Base-by-base conservation (phyloP, 805 yeast genomes). In the Yamadazyma olivae region DNA sequence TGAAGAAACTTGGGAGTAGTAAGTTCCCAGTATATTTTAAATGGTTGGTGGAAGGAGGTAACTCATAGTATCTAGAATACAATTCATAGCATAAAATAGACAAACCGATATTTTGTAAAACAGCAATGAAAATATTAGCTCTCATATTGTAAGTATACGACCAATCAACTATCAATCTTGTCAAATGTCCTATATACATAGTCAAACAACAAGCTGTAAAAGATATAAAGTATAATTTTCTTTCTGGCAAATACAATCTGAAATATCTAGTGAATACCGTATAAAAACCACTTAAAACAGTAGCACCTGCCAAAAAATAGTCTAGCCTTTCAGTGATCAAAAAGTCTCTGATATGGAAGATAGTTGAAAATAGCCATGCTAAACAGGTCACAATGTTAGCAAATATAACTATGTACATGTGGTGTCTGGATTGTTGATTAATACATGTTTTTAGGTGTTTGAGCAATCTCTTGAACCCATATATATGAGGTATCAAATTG, bases 91-190 rank as follows among this genome's bases (percentile, higher is more conserved):
- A 64, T 14, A 56, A 41, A 7, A 50, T 34, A 17, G 44, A 50
- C 50, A 65, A 53, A 15, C 56, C 43, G 2, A 73, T 42, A 55
- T 89, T 84, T 50, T 91, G 97, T 4, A 81, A 43, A 3, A 89
- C 38, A 0, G 97, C 99, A 34, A 88, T 74, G 0, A 73, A 57
- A 2, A 93, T 80, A 51, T 93, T 91, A 18, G 93, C 95, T 45
- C 76, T 73, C 98, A 93, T 91, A 61, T 91, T 91, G 57, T 93
- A 93, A 2, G 95, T 81, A 60, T 91, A 91, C 39, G 88, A 83
- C 91, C 96, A 91, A 46, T 82, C 83, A 8, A 74, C 55, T 10
- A 74, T 63, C 22, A 93, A 64, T 41, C 91, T 71, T 22, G 74
- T 53, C 9, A 93, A 66, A 57, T 91, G 99, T 12, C 67, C 62